A percentile compares a stretch with the other conserved stretches of the same genome.
These are phyloP conservation scores for Cercospora sojina DNA, from an alignment of 2,329 filamentous ascomycete species.

Conservation along the genomic window DNA sequence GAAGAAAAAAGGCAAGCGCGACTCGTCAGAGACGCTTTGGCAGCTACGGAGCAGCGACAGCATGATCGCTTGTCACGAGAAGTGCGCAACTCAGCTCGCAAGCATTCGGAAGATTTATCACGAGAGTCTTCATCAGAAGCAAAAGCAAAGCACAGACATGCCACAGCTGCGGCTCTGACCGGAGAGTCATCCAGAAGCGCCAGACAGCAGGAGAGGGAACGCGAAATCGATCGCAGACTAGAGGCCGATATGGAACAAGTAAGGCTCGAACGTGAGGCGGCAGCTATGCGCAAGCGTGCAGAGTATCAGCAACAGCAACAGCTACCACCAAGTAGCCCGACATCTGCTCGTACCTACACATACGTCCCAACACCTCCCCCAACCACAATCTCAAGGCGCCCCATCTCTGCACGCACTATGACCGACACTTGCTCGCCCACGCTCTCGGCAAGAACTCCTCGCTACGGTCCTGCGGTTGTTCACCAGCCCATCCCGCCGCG, in stretches of 20 bases:
- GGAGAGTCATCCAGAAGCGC: background rate
- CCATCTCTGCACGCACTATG: constrained; percentile 13
- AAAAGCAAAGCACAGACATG: constrained; percentile 7
- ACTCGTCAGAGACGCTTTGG: constrained; percentile 11
- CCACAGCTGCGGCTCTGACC: constrained; percentile 7
- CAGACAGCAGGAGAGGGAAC: constrained; percentile 6
- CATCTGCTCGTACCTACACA: constrained; percentile 7
- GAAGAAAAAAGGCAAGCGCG: constrained; percentile 16
- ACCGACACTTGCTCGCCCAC: constrained; percentile 8
- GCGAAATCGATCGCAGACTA: constrained; percentile 5
- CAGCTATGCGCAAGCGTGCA: background rate
- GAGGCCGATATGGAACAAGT: constrained; percentile 8
- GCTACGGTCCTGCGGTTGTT: constrained; percentile 11
- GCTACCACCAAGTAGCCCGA: background rate
- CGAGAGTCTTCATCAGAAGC: constrained; percentile 6
- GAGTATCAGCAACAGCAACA: constrained; percentile 6
- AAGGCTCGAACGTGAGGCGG: constrained; percentile 8
- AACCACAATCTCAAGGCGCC: background rate
- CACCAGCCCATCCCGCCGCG: constrained; percentile 12
- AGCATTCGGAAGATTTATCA: background rate
- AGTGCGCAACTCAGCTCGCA: background rate
- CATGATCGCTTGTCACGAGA: constrained; percentile 7
- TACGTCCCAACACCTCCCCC: constrained; percentile 6
- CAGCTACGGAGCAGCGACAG: constrained; percentile 11
- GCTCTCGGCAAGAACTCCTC: constrained; percentile 8